Evolutionary conservation across 1,284 basidiomycete species (phyloP).

Genomic region (Ustilago cynodontis): DNA sequence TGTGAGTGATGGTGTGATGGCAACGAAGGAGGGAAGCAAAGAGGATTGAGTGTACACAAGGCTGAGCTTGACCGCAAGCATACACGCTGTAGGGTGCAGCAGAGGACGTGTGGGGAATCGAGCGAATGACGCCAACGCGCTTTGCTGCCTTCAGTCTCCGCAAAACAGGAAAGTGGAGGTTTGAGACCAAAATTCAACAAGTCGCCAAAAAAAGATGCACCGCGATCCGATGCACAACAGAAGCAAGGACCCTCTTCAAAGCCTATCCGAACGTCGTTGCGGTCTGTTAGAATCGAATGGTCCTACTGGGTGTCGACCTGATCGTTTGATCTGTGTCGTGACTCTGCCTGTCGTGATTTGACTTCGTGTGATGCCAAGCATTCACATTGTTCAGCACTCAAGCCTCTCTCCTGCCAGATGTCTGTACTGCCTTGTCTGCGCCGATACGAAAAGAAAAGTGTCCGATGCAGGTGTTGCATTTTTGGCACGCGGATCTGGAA

Average conservation of each 20-base stretch:
- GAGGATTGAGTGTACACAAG: neutral
- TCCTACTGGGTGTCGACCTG: too few species aligned
- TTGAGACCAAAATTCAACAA: neutral
- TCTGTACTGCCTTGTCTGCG: neutral
- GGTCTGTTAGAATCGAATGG: too few species aligned
- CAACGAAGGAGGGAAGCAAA: neutral
- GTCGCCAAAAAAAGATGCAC: neutral
- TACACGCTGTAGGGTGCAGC: neutral
- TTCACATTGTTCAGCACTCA: too few species aligned
- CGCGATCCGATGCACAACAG: neutral
- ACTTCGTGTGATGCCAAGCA: too few species aligned
- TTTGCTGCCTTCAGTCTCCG: neutral
- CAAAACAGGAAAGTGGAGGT: slow-evolving; percentile 1
- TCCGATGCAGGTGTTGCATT: slow-evolving; percentile 4
- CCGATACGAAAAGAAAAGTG: neutral
- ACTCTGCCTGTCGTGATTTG: too few species aligned
- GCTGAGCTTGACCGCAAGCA: neutral
- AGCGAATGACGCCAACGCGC: slow-evolving; percentile 1
- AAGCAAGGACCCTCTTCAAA: neutral
- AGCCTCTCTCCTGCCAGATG: too few species aligned
- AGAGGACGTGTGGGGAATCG: neutral
- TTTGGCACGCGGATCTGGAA: slow-evolving; percentile 1
- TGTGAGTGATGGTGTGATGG: neutral
- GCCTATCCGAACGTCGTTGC: neutral
- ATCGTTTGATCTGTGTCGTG: too few species aligned